Evolutionary conservation across 2,329 filamentous ascomycete genomes (phyloP), one percentile per base, ranked within the genome.

Genomic region (Arthrocladium fulminans): DNA sequence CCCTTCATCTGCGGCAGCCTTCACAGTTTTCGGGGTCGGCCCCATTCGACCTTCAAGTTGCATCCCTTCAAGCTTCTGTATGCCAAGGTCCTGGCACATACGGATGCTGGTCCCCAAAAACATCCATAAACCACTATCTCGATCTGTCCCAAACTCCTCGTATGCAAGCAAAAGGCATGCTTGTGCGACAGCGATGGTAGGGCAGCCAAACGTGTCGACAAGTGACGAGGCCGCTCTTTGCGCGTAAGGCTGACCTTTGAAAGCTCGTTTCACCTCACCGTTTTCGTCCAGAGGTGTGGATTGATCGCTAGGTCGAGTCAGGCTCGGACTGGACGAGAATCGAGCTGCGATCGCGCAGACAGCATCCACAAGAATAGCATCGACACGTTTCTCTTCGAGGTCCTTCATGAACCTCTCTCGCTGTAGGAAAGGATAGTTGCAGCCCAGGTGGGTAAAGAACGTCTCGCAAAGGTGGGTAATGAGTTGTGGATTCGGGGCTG

Each of bases 61-160:
- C 34, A 94, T 74, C 0, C 87, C 88, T 54, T 89, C 83, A 13
- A 85, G 73, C 54, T 88, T 94, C 57, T 90, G 86, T 54, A 94
- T 73, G 0, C 88, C 88, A 8, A 94, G 67, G 60, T 88, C 84
- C 51, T 86, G 78, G 0, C 83, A 83, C 80, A 88, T 85, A 3
- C 88, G 81, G 51, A 94, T 94, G 0, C 88, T 83, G 45, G 90
- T 82, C 0, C 88, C 88, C 1, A 94, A 73, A 61, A 94, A 94
- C 87, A 94, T 94, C 88, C 88, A 95, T 5, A 95, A 66, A 0
- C 87, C 86, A 62, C 87, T 94, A 60, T 94, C 88, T 58, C 89
- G 86, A 55, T 87, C 86, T 9, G 86, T 85, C 1, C 88, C 88
- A 57, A 95, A 94, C 37, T 89, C 84, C 56, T 94, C 87, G 60